Evolutionary conservation across 805 yeast genomes (phyloP).

Genomic region (Metschnikowia cerradonensis): DNA sequence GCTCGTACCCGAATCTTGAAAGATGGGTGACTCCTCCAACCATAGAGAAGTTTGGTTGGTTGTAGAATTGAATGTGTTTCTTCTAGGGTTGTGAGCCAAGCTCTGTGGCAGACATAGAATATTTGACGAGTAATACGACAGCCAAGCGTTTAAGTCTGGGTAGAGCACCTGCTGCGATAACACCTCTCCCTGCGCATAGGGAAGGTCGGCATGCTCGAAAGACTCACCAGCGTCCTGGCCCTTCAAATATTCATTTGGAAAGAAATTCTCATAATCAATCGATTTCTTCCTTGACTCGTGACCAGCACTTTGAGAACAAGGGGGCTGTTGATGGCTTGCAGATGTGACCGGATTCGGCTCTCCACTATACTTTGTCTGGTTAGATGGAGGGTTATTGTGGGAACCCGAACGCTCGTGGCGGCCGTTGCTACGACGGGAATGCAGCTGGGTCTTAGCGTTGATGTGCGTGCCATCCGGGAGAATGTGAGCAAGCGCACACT

Average conservation of each 20-base stretch:
- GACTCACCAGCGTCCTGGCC: not conserved
- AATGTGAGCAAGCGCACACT: constrained; percentile 91
- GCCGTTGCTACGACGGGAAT: constrained; percentile 8
- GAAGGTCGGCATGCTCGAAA: not conserved
- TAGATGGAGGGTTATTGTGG: not conserved
- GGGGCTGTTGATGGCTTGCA: not conserved
- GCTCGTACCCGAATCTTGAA: not conserved
- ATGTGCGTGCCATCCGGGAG: constrained; percentile 85
- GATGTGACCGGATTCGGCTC: not conserved
- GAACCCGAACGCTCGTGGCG: constrained; percentile 4
- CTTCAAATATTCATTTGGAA: not conserved
- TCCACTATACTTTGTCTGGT: not conserved
- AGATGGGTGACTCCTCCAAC: constrained; percentile 2
- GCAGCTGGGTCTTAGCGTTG: constrained; percentile 39
- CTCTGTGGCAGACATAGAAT: not conserved
- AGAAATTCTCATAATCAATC: not conserved
- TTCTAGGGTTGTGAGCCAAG: not conserved
- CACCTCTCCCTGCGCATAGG: not conserved
- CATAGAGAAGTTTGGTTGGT: not conserved
- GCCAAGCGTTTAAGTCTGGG: constrained; percentile 1
- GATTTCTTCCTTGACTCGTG: not conserved
- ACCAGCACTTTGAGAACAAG: not conserved
- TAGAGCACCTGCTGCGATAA: not conserved
- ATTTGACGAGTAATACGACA: not conserved
- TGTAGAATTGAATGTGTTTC: not conserved